phyloP scores from a whole-genome alignment of 2,329 filamentous ascomycete genomes.

The Diaporthe eres region DNA sequence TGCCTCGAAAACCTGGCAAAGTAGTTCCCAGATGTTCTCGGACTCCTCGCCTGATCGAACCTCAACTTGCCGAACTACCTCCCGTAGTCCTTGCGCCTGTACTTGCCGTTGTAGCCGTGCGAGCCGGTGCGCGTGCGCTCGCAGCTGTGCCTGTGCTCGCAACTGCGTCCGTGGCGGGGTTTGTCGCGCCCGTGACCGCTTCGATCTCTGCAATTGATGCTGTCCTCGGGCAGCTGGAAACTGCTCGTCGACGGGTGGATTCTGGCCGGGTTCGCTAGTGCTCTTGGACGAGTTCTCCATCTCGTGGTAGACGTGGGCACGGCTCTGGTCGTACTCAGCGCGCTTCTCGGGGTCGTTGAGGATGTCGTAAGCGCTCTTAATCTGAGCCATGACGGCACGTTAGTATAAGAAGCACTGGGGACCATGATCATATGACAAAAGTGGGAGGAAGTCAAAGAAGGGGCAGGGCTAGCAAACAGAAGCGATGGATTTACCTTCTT shows the following conservation, averaged over 20 bases:
- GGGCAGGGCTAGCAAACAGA: neutral
- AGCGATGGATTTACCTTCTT: neutral
- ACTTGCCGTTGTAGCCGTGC: neutral
- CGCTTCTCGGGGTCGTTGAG: neutral
- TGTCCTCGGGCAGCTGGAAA: neutral
- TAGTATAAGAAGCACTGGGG: neutral
- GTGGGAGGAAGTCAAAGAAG: no score
- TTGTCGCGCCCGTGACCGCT: neutral
- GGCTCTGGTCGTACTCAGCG: neutral
- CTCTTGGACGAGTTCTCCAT: neutral
- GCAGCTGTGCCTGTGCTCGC: neutral
- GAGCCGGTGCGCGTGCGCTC: neutral
- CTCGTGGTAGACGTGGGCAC: neutral
- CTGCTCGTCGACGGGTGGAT: neutral
- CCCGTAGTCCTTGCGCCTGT: neutral
- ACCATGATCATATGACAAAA: neutral
- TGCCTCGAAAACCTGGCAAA: no score
- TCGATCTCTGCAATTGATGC: no score
- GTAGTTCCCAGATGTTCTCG: neutral
- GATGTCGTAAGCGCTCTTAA: conserved; percentile 2
- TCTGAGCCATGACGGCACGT: neutral
- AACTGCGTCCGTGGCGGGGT: neutral
- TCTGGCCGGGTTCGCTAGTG: neutral
- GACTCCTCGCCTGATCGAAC: neutral
- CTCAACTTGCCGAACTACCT: neutral